Base-by-base conservation (phyloP, 257 asterid genomes). In the Fraxinus excelsior region DNA sequence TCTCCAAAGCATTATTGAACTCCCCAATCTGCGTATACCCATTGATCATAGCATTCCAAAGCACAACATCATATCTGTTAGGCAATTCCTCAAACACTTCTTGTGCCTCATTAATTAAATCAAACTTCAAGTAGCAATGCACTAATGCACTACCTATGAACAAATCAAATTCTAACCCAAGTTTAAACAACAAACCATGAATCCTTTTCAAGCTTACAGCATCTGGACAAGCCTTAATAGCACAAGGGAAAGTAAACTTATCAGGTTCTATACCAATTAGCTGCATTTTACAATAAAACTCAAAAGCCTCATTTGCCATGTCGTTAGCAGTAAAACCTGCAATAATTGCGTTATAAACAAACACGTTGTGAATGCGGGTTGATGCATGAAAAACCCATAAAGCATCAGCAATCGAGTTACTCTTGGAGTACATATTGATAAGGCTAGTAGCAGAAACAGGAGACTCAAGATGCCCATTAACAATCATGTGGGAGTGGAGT, bases 341-440 rank as follows among this genome's bases (percentile, higher is more conserved):
- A 49, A 94, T 88, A 21, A 90, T 76, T 23, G 98, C 85, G 65
- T 94, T 92, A 44, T 88, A 92, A 76, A 86, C 83, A 74, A 89
- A 92, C 66, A 92, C 89, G 70, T 92, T 92, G 70, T 87, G 90
- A 3, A 65, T 76, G 35, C 81, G 49, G 35, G 68, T 69, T 12
- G 97, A 88, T 65, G 87, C 68, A 34, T 80, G 28, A 75, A 94
- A 92, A 46, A 90, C 88, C 14, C 86, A 82, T 13, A 90, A 21
- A 3, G 97, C 97, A 64, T 89, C 87, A 71, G 87, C 76, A 10
- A 91, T 72, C 71, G 89, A 88, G 73, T 80, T 74, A 86, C 96
- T 90, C 78, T 94, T 94, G 35, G 97, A 88, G 87, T 94, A 94
- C 98, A 94, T 92, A 74, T 89, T 90, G 83, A 94, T 88, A 37